Base-by-base conservation (phyloP, 169 alveolate species). In the Amoebophrya sp. region DNA sequence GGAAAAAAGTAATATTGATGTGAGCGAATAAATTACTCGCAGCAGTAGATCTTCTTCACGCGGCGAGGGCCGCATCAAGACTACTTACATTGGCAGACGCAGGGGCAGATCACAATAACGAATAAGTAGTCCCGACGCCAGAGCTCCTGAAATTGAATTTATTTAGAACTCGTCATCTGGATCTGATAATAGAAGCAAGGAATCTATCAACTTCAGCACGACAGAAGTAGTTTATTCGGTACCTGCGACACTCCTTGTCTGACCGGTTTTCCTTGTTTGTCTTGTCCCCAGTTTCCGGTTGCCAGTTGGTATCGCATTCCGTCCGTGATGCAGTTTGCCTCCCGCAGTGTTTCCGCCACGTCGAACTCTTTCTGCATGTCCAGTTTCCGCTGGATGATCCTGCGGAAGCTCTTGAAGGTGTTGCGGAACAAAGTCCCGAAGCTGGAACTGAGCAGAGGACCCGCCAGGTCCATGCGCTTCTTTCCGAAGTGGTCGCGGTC, bases 401-500 rank as follows among this genome's bases (percentile, higher is more conserved):
- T 26, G 0, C 67, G 41, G 40, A 43, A 40, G 45, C 41, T 7
- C 78, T 58, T 58, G 23, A 34, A 87, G 43, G 38, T 91, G 91
- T 96, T 96, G 91, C 99, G 94, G 94, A 98, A 98, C 41, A 97
- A 95, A 0, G 97, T 94, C 48, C 99, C 98, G 95, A 99, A 99
- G 45, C 98, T 95, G n/a, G 98, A 95, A 39, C 99, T 99, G 95
- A 99, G 96, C 88, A 99, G 95, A 0, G 99, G 97, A 0, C 99
- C 99, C 29, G 99, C 99, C 96, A 98, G 95, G 95, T 99, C 99
- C 43, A 99, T 93, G 93, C 99, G 96, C 94, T 99, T 99, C 96
- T 99, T 99, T 16, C 99, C 99, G 94, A 98, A 99, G 94, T 99
- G 99, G 94, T 99, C 99, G 88, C 99, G 96, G 93, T 99, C 99